Evolutionary conservation across 441 rosid species (phyloP).

Genomic region (Metrosideros polymorpha): DNA sequence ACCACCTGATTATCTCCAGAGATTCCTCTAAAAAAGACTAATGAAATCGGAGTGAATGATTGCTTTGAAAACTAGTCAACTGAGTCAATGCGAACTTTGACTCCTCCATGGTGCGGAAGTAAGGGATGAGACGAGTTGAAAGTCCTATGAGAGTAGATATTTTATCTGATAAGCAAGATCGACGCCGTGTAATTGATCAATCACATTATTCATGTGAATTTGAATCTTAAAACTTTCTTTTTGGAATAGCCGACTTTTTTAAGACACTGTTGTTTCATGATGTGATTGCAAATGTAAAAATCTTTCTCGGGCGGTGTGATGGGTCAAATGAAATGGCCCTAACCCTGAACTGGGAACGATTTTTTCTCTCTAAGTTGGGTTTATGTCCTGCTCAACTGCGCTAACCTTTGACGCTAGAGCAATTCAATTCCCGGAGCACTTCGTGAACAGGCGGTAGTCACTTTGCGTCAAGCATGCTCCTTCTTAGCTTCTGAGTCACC

Average conservation of each 20-base stretch:
- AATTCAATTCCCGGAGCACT: not conserved
- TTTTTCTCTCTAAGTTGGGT: not conserved
- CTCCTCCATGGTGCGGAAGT: not conserved
- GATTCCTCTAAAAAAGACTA: not conserved
- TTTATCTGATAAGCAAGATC: too few relatives aligned
- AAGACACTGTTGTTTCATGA: too few relatives aligned
- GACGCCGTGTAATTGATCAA: not conserved
- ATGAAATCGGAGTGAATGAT: not conserved
- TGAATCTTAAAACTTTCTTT: fast-evolving
- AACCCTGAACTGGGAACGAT: not conserved
- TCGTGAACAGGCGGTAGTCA: not conserved
- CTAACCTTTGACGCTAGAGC: not conserved
- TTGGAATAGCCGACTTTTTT: not conserved
- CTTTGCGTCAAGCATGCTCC: not conserved
- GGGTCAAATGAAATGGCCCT: too few relatives aligned
- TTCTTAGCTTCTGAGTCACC: not conserved
- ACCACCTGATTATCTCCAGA: not conserved
- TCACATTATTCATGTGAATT: too few relatives aligned
- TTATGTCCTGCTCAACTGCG: not conserved
- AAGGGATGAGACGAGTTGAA: not conserved
- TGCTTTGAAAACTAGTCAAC: not conserved
- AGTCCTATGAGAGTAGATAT: not conserved
- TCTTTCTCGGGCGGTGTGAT: not conserved
- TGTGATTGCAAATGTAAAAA: not conserved
- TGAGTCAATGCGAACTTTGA: not conserved